Percentiles rank a stretch among this genome's conserved stretches.
phyloP scores from a whole-genome alignment of 2,329 filamentous ascomycete genomes.

The Xylaria sp. region DNA sequence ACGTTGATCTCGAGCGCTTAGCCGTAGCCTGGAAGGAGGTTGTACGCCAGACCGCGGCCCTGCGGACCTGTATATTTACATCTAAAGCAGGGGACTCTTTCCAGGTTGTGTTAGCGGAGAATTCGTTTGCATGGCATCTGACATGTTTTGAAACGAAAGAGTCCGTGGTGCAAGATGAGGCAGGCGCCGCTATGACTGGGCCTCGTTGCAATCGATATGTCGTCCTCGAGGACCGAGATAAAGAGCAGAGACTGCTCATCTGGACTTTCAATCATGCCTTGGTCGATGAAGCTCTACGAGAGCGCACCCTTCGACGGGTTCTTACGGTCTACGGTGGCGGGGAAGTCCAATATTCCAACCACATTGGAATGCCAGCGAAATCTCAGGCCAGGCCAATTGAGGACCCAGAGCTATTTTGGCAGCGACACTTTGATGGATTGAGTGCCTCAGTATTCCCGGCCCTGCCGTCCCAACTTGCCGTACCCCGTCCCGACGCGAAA shows the following conservation, averaged over 20 bases:
- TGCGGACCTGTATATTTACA: constrained; percentile 25
- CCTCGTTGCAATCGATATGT: constrained; percentile 30
- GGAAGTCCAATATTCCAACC: constrained; percentile 6
- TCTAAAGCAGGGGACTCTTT: constrained; percentile 20
- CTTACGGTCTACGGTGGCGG: constrained; percentile 12
- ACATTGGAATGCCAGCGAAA: neutral
- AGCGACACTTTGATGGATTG: constrained; percentile 23
- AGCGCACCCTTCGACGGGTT: constrained; percentile 18
- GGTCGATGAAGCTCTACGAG: constrained; percentile 13
- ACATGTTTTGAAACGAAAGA: constrained; percentile 18
- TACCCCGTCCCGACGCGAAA: constrained; percentile 6
- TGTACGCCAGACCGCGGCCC: constrained; percentile 17
- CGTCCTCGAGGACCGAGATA: constrained; percentile 4
- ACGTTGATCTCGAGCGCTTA: constrained; percentile 20
- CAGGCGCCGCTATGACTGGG: constrained; percentile 24
- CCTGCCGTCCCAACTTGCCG: constrained; percentile 11
- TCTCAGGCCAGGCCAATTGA: neutral
- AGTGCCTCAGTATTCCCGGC: constrained; percentile 20
- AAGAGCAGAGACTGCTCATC: constrained; percentile 20
- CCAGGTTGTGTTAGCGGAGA: constrained; percentile 18
- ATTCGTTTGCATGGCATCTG: constrained; percentile 18
- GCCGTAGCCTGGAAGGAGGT: constrained; percentile 27
- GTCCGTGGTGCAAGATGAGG: constrained; percentile 25
- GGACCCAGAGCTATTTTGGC: constrained; percentile 19
- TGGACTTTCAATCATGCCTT: constrained; percentile 30